Conservation (phyloP, 495 filamentous ascomycete species). For the Aspergillus taichungensis region DNA sequence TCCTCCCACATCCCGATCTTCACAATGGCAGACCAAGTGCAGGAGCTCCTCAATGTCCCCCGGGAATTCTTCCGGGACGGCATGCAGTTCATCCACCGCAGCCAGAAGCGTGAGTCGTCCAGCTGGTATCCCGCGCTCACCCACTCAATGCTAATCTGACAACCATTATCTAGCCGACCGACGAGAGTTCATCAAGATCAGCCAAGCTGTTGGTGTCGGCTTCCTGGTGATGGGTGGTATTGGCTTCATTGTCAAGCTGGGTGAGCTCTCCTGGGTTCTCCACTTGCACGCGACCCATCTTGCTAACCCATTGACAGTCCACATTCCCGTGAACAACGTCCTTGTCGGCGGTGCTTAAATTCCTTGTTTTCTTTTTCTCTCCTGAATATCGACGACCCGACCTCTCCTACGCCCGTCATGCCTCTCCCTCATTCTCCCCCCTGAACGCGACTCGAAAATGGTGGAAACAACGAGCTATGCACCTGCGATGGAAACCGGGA, state of each 20-base stretch:
- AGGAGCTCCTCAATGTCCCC: constrained; percentile 67
- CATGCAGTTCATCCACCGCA: constrained; percentile 67
- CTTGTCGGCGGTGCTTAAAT: constrained; percentile 60
- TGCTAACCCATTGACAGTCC: constrained; percentile 37
- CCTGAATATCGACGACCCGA: no score
- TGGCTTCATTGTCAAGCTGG: constrained; percentile 91
- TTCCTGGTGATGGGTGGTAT: constrained; percentile 79
- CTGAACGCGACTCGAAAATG: no score
- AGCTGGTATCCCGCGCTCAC: neutral
- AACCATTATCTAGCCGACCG: constrained; percentile 50
- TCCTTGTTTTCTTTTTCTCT: neutral
- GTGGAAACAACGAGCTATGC: no score
- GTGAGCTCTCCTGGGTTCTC: constrained; percentile 38
- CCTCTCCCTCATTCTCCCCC: no score
- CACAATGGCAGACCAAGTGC: constrained; percentile 60
- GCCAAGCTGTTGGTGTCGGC: constrained; percentile 87
- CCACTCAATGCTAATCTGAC: no score
- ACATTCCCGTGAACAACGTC: constrained; percentile 80
- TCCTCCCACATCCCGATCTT: neutral
- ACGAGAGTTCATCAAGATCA: constrained; percentile 89
- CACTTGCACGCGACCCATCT: neutral
- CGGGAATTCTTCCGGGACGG: constrained; percentile 70
- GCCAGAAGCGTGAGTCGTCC: constrained; percentile 53
- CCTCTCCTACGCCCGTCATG: no score
- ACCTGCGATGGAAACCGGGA: no score